These are phyloP conservation scores for Endocladia muricata DNA, from an alignment of 31 red algal species.

Conservation along the genomic window DNA sequence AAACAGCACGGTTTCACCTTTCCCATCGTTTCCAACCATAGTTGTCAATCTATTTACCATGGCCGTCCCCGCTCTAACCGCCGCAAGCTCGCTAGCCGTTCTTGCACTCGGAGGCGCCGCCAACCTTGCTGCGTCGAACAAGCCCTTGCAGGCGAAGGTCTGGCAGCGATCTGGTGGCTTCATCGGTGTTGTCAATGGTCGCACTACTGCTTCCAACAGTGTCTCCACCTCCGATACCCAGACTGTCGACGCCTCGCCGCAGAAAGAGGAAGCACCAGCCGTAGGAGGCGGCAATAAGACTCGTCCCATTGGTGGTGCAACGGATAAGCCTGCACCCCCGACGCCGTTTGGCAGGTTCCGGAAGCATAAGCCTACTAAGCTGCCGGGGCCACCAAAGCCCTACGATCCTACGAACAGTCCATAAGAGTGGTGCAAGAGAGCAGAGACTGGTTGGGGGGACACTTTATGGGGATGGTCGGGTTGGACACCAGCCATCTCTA, in stretches of 20 bases:
- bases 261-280: background rate
- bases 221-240: slow-evolving; percentile 5
- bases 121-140: slow-evolving; percentile 45
- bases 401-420: slow-evolving; percentile 44
- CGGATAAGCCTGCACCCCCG: slow-evolving; percentile 49
- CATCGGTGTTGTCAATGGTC: slow-evolving; percentile 26
- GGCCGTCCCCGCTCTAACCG: slow-evolving; percentile 38
- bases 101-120: slow-evolving; percentile 43
- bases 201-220: background rate
- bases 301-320: slow-evolving; percentile 42
- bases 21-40: background rate
- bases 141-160: slow-evolving; percentile 23
- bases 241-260: background rate
- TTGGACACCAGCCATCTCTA: too few species aligned
- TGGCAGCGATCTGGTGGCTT: slow-evolving; percentile 50
- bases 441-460: too few species aligned
- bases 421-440: too few species aligned
- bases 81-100: slow-evolving; percentile 43
- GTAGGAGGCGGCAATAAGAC: background rate
- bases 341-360: slow-evolving; percentile 63
- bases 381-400: slow-evolving; percentile 56
- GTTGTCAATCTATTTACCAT: background rate
- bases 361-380: slow-evolving; percentile 54
- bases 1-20: background rate
- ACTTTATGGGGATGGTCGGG: too few species aligned